Evolutionary conservation across 1,139 yeast species (phyloP), one percentile per base, ranked within the genome.

Genomic region (Hyphopichia burtonii): DNA sequence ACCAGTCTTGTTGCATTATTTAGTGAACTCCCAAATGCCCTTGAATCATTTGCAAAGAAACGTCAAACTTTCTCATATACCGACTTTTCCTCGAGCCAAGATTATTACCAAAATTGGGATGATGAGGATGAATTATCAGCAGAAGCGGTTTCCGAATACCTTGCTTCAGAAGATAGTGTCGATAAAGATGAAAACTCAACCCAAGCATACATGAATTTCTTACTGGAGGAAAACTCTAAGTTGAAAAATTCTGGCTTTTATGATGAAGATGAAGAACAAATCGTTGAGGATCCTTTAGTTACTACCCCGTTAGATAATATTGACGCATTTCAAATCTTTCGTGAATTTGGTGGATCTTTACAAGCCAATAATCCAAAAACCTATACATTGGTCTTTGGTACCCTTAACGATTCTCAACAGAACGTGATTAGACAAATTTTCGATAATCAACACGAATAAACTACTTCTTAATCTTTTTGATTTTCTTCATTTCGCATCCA

Each of bases 231-330:
- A 53, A 69, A 73, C 40, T 65, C 57, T 41, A 74, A 63, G 42
- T 55, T 69, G 41, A 68, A 71, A 49, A 66, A 55, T 36, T 51
- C 61, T 4, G 74, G 64, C 20, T 70, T 64, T 42, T 71, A 64
- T 41, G 73, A 64, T 35, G 66, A 66, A 28, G 76, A 68, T 16
- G 80, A 80, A 37, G 88, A 82, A 20, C 81, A 74, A 32, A 61
- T 86, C 5, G 77, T 75, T 20, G 97, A 90, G 54, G 96, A 93
- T 61, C 91, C 96, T 3, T 73, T 88, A 50, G 78, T 86, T 3
- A 82, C 84, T 39, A 84, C 90, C 2, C 83, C 96, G 1, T 68
- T 93, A 44, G 98, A 93, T 54, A 66, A 69, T 34, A 65, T 91
- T 34, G 83, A 91, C 54, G 78, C 89, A 8, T 83, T 80, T 31